These are phyloP conservation scores for Leishmania lainsoni DNA, from an alignment of 208 protist species.

Conservation along the genomic window DNA sequence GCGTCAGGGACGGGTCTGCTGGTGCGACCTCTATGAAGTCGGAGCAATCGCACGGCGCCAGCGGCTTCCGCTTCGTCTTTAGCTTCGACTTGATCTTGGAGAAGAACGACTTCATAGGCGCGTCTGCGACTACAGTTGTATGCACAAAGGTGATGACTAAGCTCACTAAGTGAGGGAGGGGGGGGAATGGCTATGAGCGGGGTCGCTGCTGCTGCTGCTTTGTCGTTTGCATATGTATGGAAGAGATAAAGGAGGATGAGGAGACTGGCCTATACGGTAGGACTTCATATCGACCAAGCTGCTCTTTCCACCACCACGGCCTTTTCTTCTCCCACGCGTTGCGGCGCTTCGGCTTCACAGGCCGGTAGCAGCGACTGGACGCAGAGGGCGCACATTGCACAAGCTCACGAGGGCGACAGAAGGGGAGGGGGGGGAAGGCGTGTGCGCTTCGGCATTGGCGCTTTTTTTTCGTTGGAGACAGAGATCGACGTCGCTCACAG, in stretches of 20 bases:
- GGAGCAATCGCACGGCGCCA: conserved; percentile 60
- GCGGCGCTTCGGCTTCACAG: not conserved
- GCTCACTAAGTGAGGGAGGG: not conserved
- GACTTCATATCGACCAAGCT: not conserved
- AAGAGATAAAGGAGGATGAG: not conserved
- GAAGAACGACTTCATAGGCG: conserved; percentile 64
- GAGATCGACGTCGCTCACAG: not conserved
- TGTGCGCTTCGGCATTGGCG: not conserved
- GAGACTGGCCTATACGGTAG: not conserved
- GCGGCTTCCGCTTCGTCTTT: conserved; percentile 52
- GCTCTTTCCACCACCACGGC: not conserved
- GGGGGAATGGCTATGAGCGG: conserved; percentile 10
- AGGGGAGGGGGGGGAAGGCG: no score
- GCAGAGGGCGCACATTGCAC: not conserved
- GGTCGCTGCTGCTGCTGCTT: not conserved
- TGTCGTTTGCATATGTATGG: not conserved
- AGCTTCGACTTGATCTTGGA: conserved; percentile 46
- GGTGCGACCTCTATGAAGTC: conserved; percentile 60
- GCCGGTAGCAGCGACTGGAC: not conserved
- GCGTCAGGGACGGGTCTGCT: conserved; percentile 36
- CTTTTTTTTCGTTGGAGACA: not conserved
- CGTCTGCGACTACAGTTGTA: not conserved
- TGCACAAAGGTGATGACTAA: not conserved
- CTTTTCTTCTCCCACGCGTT: not conserved
- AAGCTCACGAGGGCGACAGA: not conserved